phyloP scores from a whole-genome alignment of 176 grass and related monocot species.

The Avena sativa region DNA sequence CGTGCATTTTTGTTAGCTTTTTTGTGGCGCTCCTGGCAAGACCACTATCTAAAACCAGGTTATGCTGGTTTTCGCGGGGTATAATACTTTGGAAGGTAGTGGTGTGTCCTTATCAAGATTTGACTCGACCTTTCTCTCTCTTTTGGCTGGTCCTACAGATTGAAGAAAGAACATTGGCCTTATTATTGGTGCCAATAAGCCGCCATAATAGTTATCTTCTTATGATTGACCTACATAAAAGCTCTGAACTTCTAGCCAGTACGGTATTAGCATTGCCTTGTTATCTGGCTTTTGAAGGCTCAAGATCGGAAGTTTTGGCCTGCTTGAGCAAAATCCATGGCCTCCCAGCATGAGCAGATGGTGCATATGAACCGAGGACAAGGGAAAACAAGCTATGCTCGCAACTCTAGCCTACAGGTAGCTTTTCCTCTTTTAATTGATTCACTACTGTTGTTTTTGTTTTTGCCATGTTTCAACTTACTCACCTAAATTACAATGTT shows the following conservation, averaged over 20 bases:
- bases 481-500: neutral
- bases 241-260: neutral
- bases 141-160: neutral
- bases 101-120: slow-evolving; percentile 4
- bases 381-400: slow-evolving; percentile 38
- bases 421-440: neutral
- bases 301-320: neutral
- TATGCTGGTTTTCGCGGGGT: neutral
- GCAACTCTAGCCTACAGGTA: slow-evolving; percentile 34
- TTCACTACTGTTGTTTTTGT: neutral
- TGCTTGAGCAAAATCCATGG: slow-evolving; percentile 29
- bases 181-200: slow-evolving; percentile 32
- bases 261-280: neutral
- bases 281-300: neutral
- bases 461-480: neutral
- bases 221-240: slow-evolving; percentile 6
- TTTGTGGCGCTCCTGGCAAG: neutral
- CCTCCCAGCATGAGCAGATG: slow-evolving; percentile 14
- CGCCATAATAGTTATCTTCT: neutral
- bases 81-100: slow-evolving; percentile 7
- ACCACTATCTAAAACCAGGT: neutral
- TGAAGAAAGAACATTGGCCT: neutral
- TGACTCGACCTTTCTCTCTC: neutral
- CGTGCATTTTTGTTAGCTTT: neutral
- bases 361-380: slow-evolving; percentile 32